Base-by-base conservation (phyloP, 2,329 filamentous ascomycete species). In the Pseudogymnoascus sp. region DNA sequence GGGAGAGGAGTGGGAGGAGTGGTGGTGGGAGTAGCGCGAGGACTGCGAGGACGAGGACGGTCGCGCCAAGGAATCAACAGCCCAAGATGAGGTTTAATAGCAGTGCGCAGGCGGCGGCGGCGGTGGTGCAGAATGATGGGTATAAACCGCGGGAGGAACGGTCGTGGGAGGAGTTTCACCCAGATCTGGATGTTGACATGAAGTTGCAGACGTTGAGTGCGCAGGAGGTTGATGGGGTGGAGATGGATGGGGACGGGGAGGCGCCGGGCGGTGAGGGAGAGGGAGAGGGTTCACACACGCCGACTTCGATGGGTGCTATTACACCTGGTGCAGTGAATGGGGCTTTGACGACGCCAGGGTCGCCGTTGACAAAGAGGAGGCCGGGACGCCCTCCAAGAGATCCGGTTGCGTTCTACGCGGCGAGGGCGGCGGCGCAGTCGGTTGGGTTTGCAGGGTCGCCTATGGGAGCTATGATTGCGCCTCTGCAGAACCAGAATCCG, bases 61-160 rank as follows among this genome's bases (percentile, higher is more conserved):
- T 59, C 11, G 7, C 16, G 38, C 77, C 55, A 4, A 4, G 55
- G 16, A 59, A 35, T 35, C 71, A 60, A 74, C 75, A 64, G 73
- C 69, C 59, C 33, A 80, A 81, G 69, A 89, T 90, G 73, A 84
- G 90, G 67, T 95, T 90, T 75, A 52, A 52, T 25, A 91, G 88
- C 69, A 93, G 90, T 52, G 91, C 88, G n/a, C 91, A 93, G 11
- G 92, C 92, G 28, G 91, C 92, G 60, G 92, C 91, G 5, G 89
- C 90, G 3, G 89, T 94, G 64, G 90, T 91, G 68, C 92, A 96
- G 72, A 92, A 87, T 70, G 94, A 97, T 78, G 92, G 93, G 60
- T 97, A 97, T 77, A 99, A 99, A 74, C 94, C 94, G 33, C 84
- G 94, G 71, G 94, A 99, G 76, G 94, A 99, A 78, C 87, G 93